Conservation (phyloP, 352 stramenopile species). For the Globisporangium viniferum region DNA sequence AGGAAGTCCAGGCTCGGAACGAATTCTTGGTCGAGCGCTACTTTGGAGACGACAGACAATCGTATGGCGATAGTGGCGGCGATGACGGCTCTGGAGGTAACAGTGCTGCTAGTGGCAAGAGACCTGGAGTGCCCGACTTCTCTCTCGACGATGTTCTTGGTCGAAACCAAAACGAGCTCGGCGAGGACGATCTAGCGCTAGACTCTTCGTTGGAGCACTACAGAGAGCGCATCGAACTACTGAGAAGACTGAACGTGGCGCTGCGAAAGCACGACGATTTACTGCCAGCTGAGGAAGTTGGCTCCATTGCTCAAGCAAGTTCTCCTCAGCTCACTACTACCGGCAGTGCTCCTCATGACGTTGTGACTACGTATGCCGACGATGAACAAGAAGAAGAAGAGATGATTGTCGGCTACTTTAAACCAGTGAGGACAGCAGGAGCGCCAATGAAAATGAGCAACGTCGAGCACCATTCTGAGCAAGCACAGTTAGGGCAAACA, state of each 20-base stretch:
- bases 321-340: not conserved
- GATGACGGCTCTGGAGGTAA: not conserved
- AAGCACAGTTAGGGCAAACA: not conserved
- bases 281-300: not conserved
- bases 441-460: not conserved
- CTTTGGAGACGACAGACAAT: constrained; percentile 26
- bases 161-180: not conserved
- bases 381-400: constrained; percentile 17
- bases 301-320: not conserved
- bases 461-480: not conserved
- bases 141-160: not conserved
- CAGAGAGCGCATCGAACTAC: constrained; percentile 30
- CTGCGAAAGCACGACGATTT: constrained; percentile 25
- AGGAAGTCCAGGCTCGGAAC: constrained; percentile 32
- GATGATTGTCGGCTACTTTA: constrained; percentile 44
- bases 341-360: not conserved
- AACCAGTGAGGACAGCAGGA: constrained; percentile 4
- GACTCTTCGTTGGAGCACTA: constrained; percentile 24
- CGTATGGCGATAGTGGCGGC: constrained; percentile 1
- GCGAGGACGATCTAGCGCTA: not conserved
- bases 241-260: constrained; percentile 35
- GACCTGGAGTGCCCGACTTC: not conserved
- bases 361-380: not conserved
- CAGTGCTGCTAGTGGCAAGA: not conserved
- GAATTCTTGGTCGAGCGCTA: constrained; percentile 46